These are phyloP conservation scores for Vigna mungo DNA, from an alignment of 306 rosid species.

Conservation along the genomic window DNA sequence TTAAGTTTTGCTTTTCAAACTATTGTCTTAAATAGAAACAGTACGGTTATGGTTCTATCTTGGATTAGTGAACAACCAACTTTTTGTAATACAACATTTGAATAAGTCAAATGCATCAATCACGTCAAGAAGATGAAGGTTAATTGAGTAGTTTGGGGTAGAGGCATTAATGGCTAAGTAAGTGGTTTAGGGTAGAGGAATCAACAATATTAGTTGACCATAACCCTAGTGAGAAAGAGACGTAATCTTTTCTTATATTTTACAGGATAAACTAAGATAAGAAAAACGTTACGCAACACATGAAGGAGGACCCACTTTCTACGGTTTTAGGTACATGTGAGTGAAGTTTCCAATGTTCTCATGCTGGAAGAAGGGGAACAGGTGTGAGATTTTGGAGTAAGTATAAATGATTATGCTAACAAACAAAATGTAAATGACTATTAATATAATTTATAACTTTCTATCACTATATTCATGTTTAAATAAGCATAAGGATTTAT, in stretches of 20 bases:
- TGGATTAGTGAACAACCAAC: not conserved
- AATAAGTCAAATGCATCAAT: not conserved
- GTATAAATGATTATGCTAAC: not conserved
- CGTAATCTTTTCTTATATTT: not conserved
- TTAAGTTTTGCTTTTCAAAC: no score
- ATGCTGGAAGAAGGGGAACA: not conserved
- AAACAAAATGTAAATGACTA: no score
- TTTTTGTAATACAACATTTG: not conserved
- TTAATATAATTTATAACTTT: no score
- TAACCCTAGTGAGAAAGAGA: not conserved
- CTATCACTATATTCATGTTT: not conserved
- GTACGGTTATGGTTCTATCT: not conserved
- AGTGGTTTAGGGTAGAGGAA: conserved; percentile 7
- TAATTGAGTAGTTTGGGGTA: conserved; percentile 1
- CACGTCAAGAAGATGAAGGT: conserved; percentile 7
- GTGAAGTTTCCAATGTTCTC: not conserved
- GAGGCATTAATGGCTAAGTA: not conserved
- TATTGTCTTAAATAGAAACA: no score
- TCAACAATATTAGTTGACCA: conserved; percentile 26
- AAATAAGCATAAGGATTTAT: no score
- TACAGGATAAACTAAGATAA: not conserved
- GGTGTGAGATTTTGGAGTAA: not conserved
- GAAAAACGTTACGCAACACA: not conserved
- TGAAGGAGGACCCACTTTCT: not conserved
- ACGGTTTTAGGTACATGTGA: not conserved